Evolutionary conservation across 1,284 basidiomycete genomes (phyloP).

Genomic region (Ustilago bromivora): DNA sequence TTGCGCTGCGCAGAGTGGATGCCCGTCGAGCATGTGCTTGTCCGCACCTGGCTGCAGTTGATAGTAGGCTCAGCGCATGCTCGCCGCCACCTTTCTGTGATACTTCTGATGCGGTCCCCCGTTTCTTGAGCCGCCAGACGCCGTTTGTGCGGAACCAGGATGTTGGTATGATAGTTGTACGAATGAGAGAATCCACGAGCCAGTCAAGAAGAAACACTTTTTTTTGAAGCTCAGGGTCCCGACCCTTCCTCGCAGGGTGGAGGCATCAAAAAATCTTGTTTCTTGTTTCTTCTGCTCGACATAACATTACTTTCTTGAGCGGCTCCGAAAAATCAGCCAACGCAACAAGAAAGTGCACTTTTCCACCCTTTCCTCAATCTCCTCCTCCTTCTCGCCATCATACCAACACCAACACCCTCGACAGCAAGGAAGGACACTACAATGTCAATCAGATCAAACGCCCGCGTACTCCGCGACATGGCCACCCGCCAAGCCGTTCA

Average conservation of each 20-base stretch:
- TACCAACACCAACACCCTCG: neutral
- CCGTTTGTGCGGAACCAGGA: neutral
- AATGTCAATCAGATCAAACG: slow-evolving; percentile 62
- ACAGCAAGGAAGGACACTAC: neutral
- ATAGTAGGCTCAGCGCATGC: neutral
- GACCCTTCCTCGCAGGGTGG: slow-evolving; percentile 1
- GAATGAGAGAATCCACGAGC: neutral
- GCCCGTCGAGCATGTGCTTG: neutral
- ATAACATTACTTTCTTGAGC: slow-evolving; percentile 2
- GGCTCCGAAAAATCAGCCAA: slow-evolving; percentile 13
- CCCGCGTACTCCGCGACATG: slow-evolving; percentile 65
- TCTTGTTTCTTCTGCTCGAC: neutral
- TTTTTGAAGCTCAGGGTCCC: slow-evolving; percentile 13
- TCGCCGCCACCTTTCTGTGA: too few species aligned
- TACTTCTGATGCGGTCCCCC: too few species aligned
- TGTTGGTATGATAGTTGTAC: neutral
- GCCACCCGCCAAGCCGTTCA: slow-evolving; percentile 66
- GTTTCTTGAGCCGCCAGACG: too few species aligned
- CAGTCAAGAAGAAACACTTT: neutral
- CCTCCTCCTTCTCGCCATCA: slow-evolving; percentile 2
- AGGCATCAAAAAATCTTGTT: neutral
- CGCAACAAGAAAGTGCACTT: slow-evolving; percentile 8
- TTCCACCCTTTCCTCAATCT: neutral
- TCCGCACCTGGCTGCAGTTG: neutral
- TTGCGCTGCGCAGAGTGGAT: neutral